Evolutionary conservation across 2,329 filamentous ascomycete species (phyloP), one percentile per base, ranked within the genome.

Genomic region (Penicillium rolfsii): DNA sequence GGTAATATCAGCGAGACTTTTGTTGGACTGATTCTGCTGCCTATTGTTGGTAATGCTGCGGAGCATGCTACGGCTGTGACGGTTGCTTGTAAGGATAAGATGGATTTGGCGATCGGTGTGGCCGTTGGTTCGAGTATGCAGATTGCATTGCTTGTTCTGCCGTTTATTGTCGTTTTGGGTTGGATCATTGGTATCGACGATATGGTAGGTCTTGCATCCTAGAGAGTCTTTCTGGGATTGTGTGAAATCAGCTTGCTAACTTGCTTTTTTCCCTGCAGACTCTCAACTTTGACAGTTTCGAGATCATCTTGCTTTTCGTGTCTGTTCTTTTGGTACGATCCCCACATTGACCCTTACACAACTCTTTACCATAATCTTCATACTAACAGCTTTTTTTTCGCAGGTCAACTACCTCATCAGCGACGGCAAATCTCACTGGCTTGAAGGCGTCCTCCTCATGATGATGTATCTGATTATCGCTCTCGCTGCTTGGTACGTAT

Each of bases 281-380:
- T 22, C 84, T 96, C 5, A 89, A 89, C 74, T 95, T 97, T 73
- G 91, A 96, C 72, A 88, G 88, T 0, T 97, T 97, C 81, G 91
- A 97, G 78, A 88, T 97, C 14, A 89, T 83, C 2, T 77, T 85
- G 1, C 74, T 88, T 1, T 88, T 89, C 61, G 82, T 88, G 26
- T 76, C 79, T n/a, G 77, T 82, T 22, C 69, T 82, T 30, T 66
- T 82, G 61, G 80, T 77, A 53, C 8, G 50, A 24, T 50, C n/a
- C 8, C 12, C 12, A 3, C 33, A 8, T 36, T 38, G 8, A 16
- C 22, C 5, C 4, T 8, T 8, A 5, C 48, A 35, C 8, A 36
- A 14, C 35, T 9, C 33, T 22, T 22, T 22, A 28, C 14, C 9
- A 4, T 4, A 3, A n/a, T 35, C 7, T 6, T 22, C 1, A 36